A percentile compares a stretch with the other conserved stretches of the same genome.
phyloP scores from a whole-genome alignment of 257 asterid species.

The Ilex aquifolium region DNA sequence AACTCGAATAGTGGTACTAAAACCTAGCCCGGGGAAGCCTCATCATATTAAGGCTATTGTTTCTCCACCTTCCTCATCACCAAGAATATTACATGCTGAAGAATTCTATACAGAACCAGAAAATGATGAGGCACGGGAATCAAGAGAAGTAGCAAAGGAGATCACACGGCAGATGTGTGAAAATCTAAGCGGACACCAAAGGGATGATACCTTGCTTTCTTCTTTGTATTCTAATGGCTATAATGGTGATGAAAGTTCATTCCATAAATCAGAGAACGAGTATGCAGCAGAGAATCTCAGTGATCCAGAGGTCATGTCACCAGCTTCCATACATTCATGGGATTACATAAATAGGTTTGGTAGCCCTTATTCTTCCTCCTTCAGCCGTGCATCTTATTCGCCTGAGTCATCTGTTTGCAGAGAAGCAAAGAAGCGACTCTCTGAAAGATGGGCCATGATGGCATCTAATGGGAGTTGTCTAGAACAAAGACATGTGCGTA shows the following conservation, averaged over 20 bases:
- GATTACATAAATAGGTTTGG: slow-evolving; percentile 72
- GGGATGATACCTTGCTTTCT: slow-evolving; percentile 64
- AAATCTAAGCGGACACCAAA: slow-evolving; percentile 49
- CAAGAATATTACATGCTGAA: slow-evolving; percentile 34
- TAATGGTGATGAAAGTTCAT: slow-evolving; percentile 84
- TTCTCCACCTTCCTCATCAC: slow-evolving; percentile 50
- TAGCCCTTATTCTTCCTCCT: slow-evolving; percentile 77
- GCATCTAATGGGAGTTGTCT: slow-evolving; percentile 60
- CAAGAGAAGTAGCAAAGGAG: slow-evolving; percentile 74
- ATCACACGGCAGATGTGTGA: slow-evolving; percentile 71
- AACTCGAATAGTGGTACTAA: slow-evolving; percentile 87
- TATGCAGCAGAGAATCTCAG: slow-evolving; percentile 63
- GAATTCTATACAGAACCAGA: slow-evolving; percentile 46
- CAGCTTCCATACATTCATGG: slow-evolving; percentile 90
- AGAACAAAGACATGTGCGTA: slow-evolving; percentile 60
- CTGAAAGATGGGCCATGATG: slow-evolving; percentile 97
- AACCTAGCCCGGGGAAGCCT: slow-evolving; percentile 67
- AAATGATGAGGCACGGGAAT: slow-evolving; percentile 55
- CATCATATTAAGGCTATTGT: slow-evolving; percentile 34
- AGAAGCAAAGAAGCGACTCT: slow-evolving; percentile 96
- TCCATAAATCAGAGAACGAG: slow-evolving; percentile 73
- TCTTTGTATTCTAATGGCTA: slow-evolving; percentile 80
- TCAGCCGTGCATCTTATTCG: slow-evolving; percentile 81
- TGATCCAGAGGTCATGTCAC: slow-evolving; percentile 83
- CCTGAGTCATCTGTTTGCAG: slow-evolving; percentile 93